Base-by-base conservation (phyloP, 352 stramenopile genomes). In the Stephanocyclus meneghinianus region DNA sequence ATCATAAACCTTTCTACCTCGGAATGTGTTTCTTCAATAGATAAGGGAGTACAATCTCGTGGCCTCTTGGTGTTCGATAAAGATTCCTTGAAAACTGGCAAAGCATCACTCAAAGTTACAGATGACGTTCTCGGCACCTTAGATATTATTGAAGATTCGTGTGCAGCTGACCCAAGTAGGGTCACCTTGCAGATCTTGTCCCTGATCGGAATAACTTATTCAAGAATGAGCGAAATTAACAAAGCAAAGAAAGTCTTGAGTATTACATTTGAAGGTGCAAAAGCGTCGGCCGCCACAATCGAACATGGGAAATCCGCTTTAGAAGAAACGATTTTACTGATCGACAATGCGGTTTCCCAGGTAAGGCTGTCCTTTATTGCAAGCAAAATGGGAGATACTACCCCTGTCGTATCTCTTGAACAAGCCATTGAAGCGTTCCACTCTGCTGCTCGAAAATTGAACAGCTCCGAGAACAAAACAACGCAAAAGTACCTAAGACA, bases 121-220 rank as follows among this genome's bases (percentile, higher is more conserved):
- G 72, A 84, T 62, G 59, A 84, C 26, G 37, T 77, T 68, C 0
- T 81, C 5, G 57, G 18, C 57, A 26, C 51, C 4, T 50, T 83
- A 55, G 62, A 76, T 44, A 9, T 78, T 42, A 10, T 80, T 29
- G 53, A 69, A 29, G 18, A 35, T 56, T 61, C 56, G 18, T 66
- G 35, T 74, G 48, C 37, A 62, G 45, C 7, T 7, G 55, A 62
- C 16, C 64, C 11, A 35, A 45, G 74, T 68, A 73, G 78, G 47
- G 64, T 80, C 21, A 15, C 16, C 63, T 30, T 79, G 26, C 81
- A 84, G 45, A 71, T 85, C 30, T 50, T 88, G 29, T 88, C 76
- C 51, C 57, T 88, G 16, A 69, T 85, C 26, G 82, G 74, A 44
- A 69, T 61, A 18, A 71, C 71, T 18, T 77, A 85, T 60, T 59